Percentiles rank a stretch among this genome's conserved stretches.
Evolutionary conservation across 306 rosid species (phyloP).

Genomic region (Malus sylvestris): DNA sequence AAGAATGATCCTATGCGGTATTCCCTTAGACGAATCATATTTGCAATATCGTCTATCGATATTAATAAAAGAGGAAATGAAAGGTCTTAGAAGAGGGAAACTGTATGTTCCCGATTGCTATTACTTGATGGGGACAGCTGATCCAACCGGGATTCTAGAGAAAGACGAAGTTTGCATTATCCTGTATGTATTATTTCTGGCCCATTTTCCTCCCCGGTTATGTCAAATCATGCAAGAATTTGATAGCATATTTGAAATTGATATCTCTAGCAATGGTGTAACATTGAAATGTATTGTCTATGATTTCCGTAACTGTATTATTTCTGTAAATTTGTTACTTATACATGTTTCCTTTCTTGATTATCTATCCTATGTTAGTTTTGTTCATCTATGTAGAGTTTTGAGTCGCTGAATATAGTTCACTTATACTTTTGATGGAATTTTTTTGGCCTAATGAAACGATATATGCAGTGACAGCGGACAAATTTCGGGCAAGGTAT

Average conservation of each 20-base stretch:
- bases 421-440: not conserved
- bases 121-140: conserved; percentile 75
- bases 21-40: conserved; percentile 71
- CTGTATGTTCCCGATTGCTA: conserved; percentile 38
- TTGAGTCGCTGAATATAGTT: not conserved
- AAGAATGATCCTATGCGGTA: conserved; percentile 56
- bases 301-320: not conserved
- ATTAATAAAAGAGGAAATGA: conserved; percentile 38
- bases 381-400: not conserved
- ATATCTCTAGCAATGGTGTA: not conserved
- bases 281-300: not conserved
- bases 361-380: not conserved
- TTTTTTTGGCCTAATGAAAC: not conserved
- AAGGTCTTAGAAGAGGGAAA: conserved; percentile 43
- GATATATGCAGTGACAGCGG: conserved; percentile 41
- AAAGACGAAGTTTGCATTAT: conserved; percentile 61
- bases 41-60: conserved; percentile 39
- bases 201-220: not conserved
- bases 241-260: too few species aligned
- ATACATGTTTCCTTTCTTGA: not conserved
- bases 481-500: conserved; percentile 60
- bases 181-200: conserved; percentile 10
- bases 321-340: not conserved
- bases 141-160: conserved; percentile 50
- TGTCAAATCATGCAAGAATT: too few species aligned